phyloP scores from a whole-genome alignment of 495 filamentous ascomycete species.

The Tirmania nivea region DNA sequence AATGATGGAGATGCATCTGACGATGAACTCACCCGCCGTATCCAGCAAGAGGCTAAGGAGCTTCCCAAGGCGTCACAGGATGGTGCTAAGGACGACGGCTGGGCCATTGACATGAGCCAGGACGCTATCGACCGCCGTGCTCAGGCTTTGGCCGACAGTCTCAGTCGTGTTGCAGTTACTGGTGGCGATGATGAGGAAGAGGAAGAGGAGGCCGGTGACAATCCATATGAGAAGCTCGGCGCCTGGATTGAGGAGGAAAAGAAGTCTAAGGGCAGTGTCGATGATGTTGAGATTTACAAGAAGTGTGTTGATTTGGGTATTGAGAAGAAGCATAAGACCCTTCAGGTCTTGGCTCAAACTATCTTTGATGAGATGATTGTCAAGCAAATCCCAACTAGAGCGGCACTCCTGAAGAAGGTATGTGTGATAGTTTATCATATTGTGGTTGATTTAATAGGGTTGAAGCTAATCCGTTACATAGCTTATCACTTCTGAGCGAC shows the following conservation, averaged over 20 bases:
- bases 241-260: constrained; percentile 73
- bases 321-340: constrained; percentile 80
- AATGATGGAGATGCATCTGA: constrained; percentile 55
- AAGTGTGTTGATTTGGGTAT: constrained; percentile 94
- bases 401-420: constrained; percentile 67
- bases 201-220: constrained; percentile 48
- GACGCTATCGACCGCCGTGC: constrained; percentile 88
- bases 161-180: constrained; percentile 72
- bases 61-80: constrained; percentile 31
- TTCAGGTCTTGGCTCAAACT: constrained; percentile 78
- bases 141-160: constrained; percentile 68
- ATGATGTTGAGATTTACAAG: constrained; percentile 74
- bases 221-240: constrained; percentile 74
- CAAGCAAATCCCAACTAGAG: constrained; percentile 64
- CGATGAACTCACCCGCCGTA: constrained; percentile 76
- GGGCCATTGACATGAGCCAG: constrained; percentile 86
- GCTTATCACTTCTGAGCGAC: constrained; percentile 73
- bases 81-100: constrained; percentile 45
- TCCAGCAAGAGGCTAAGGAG: constrained; percentile 59
- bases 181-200: constrained; percentile 69
- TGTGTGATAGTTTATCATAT: constrained; percentile 9
- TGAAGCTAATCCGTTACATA: constrained; percentile 23
- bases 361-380: constrained; percentile 79
- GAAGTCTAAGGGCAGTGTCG: constrained; percentile 50
- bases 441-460: too few species aligned